Evolutionary conservation across 495 filamentous ascomycete species (phyloP).

Genomic region (Amniculicola lignicola): DNA sequence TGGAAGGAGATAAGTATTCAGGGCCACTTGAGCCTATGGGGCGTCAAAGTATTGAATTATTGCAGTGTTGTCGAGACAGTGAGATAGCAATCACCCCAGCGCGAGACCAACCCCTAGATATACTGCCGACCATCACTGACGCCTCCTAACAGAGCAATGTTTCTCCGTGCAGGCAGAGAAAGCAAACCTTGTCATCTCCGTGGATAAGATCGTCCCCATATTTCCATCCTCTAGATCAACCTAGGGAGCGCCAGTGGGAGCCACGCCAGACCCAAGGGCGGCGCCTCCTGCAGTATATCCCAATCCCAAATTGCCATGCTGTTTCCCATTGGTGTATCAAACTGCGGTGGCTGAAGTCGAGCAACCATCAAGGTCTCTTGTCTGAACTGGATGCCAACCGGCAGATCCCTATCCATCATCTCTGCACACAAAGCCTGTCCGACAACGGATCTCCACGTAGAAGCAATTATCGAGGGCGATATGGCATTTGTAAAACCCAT

Average conservation of each 20-base stretch:
- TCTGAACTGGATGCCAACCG: too few species aligned
- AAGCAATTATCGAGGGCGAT: too few species aligned
- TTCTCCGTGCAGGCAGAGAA: slow-evolving; percentile 19
- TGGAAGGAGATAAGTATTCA: too few species aligned
- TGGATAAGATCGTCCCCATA: slow-evolving; percentile 8
- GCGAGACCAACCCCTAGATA: not conserved
- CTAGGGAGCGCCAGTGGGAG: slow-evolving; percentile 5
- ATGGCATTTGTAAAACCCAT: not conserved
- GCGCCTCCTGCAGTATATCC: not conserved
- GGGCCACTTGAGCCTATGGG: too few species aligned
- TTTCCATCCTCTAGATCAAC: not conserved
- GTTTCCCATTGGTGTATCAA: not conserved
- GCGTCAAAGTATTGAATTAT: too few species aligned
- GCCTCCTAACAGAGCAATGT: not conserved
- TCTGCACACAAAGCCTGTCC: too few species aligned
- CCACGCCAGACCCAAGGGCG: not conserved
- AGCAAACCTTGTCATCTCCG: slow-evolving; percentile 1
- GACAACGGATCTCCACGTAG: too few species aligned
- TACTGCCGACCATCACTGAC: not conserved
- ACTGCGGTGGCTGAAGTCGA: slow-evolving; percentile 14
- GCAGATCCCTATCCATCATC: too few species aligned
- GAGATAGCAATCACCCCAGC: not conserved
- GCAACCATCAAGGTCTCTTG: too few species aligned
- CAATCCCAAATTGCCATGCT: not conserved
- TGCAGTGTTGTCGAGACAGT: too few species aligned